Evolutionary conservation across 106 monocot species (phyloP).

Genomic region (Hemerocallis citrina): DNA sequence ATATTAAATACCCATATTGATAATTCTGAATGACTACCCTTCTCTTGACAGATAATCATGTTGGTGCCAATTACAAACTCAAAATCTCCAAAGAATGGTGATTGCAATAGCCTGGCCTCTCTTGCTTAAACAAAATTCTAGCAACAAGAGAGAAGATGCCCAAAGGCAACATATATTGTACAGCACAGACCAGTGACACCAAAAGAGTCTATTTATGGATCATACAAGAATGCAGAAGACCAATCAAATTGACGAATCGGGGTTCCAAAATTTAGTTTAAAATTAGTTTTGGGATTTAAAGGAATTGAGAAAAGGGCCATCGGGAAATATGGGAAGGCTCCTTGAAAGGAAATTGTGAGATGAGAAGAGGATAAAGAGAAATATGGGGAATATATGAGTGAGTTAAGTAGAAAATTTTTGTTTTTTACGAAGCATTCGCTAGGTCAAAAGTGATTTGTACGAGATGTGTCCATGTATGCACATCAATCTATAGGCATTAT

Average conservation of each 20-base stretch:
- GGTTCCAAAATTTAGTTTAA: conserved; percentile 22
- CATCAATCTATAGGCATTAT: too few species aligned
- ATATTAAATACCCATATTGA: background rate
- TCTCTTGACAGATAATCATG: conserved; percentile 36
- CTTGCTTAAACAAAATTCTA: conserved; percentile 37
- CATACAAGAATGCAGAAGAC: conserved; percentile 30
- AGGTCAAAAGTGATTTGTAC: too few species aligned
- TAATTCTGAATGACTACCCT: conserved; percentile 23
- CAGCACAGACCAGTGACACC: conserved; percentile 18
- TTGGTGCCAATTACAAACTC: conserved; percentile 18
- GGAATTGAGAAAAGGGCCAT: background rate
- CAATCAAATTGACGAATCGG: conserved; percentile 30
- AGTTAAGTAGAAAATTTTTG: background rate
- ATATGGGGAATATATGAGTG: background rate
- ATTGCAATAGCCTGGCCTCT: conserved; percentile 43
- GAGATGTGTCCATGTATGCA: too few species aligned
- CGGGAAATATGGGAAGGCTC: background rate
- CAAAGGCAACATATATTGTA: conserved; percentile 17
- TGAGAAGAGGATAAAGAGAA: background rate
- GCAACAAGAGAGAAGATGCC: conserved; percentile 22
- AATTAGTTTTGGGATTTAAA: background rate
- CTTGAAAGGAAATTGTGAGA: background rate
- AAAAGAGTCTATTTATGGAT: conserved; percentile 13
- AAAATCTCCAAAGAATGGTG: conserved; percentile 20
- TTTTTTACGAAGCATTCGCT: background rate